Evolutionary conservation across 345 rosid genomes (phyloP).

Genomic region (Lepidium africanum): DNA sequence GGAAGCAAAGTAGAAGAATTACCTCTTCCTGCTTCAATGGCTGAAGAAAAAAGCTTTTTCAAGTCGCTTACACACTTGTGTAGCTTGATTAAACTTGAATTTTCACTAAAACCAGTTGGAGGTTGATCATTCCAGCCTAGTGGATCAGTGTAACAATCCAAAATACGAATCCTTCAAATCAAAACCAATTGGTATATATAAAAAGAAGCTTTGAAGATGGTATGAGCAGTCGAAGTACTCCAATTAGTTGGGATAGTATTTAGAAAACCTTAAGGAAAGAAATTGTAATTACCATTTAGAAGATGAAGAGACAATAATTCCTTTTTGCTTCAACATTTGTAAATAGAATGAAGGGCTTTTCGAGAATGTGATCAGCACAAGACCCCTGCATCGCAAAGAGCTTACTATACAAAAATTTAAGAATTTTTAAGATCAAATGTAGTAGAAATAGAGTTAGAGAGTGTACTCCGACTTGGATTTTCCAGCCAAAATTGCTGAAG

Average conservation of each 20-base stretch:
- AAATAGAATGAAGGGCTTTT: constrained; percentile 65
- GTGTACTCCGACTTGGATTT: constrained; percentile 67
- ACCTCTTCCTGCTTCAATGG: constrained; percentile 75
- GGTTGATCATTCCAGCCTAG: constrained; percentile 64
- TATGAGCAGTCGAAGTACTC: background rate
- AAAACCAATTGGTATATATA: background rate
- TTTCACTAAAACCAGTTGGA: constrained; percentile 18
- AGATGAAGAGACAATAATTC: constrained; percentile 39
- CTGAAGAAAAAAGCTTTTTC: constrained; percentile 43
- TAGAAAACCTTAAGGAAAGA: background rate
- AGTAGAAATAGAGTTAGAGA: background rate
- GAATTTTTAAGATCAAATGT: background rate
- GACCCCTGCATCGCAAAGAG: constrained; percentile 36
- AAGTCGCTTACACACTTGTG: constrained; percentile 55
- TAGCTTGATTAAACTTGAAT: constrained; percentile 24
- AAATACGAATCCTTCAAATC: constrained; percentile 54
- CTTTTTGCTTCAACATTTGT: constrained; percentile 45
- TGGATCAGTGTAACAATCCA: constrained; percentile 91
- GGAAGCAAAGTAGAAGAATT: background rate
- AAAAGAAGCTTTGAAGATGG: background rate
- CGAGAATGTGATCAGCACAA: constrained; percentile 58
- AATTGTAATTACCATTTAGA: constrained; percentile 42
- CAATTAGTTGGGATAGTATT: background rate
- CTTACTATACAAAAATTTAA: background rate
- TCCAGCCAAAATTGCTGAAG: constrained; percentile 53